These are phyloP conservation scores for Panaeolus cyanescens DNA, from an alignment of 768 basidiomycete genomes.

Conservation along the genomic window DNA sequence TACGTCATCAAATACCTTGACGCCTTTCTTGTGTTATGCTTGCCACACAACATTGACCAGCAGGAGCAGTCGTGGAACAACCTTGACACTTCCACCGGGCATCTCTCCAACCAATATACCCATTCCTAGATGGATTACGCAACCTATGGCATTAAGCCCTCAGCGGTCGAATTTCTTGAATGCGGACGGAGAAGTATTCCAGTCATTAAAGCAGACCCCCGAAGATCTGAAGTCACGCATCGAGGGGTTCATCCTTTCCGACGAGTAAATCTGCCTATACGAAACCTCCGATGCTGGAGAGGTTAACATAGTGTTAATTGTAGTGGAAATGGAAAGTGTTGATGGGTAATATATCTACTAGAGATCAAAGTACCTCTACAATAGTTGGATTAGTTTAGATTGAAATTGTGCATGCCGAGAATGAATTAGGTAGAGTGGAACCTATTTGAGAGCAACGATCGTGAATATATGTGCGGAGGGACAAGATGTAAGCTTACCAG, in stretches of 20 bases:
- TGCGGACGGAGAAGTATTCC: neutral
- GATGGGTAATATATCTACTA: neutral
- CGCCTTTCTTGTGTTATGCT: conserved; percentile 57
- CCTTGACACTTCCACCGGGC: conserved; percentile 10
- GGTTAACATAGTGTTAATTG: neutral
- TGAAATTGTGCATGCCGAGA: conserved; percentile 4
- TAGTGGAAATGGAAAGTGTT: neutral
- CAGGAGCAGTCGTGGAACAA: conserved; percentile 46
- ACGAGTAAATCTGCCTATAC: too few relatives aligned
- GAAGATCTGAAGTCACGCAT: neutral
- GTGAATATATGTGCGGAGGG: neutral
- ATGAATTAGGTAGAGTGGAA: conserved; percentile 3
- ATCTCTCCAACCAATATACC: conserved; percentile 18
- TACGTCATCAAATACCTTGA: conserved; percentile 29
- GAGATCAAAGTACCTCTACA: neutral
- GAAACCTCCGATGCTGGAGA: too few relatives aligned
- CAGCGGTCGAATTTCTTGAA: neutral
- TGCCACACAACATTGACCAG: conserved; percentile 66
- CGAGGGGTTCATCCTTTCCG: conserved; percentile 38
- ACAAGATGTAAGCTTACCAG: conserved; percentile 30
- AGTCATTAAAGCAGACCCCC: neutral
- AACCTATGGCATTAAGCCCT: neutral
- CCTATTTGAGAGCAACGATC: neutral
- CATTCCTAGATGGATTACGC: conserved; percentile 40
- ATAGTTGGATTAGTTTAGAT: neutral